phyloP scores from a whole-genome alignment of 2,329 filamentous ascomycete species.

The Penicillium polonicum region DNA sequence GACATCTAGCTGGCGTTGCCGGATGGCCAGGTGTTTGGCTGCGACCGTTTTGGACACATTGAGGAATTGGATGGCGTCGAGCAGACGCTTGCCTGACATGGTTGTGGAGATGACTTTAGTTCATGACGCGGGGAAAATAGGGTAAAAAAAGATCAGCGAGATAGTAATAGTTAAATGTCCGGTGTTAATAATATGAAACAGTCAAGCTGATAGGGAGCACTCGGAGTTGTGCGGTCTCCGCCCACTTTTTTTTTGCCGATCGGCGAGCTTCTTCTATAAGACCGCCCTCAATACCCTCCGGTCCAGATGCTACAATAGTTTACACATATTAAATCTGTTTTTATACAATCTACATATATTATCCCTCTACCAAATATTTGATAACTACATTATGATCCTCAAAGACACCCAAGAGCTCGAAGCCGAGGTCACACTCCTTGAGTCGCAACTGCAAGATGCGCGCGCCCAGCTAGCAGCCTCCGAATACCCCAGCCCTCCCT shows the following conservation, averaged over 20 bases:
- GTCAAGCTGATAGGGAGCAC: constrained; percentile 21
- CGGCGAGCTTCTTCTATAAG: constrained; percentile 8
- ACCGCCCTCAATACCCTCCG: neutral
- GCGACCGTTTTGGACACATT: constrained; percentile 69
- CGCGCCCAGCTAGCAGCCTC: constrained; percentile 41
- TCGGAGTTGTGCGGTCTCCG: constrained; percentile 19
- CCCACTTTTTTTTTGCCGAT: constrained; percentile 19
- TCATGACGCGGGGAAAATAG: constrained; percentile 24
- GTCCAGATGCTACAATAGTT: neutral
- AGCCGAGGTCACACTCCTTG: constrained; percentile 48
- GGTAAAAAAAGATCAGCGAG: constrained; percentile 1
- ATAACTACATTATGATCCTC: constrained; percentile 23
- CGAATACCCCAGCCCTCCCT: constrained; percentile 18
- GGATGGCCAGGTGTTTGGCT: constrained; percentile 59
- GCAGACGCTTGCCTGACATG: constrained; percentile 61
- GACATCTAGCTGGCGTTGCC: constrained; percentile 60
- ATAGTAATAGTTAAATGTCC: constrained; percentile 6
- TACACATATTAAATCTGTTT: neutral
- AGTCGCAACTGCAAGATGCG: constrained; percentile 48
- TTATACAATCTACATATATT: neutral
- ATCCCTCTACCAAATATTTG: neutral
- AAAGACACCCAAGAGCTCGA: constrained; percentile 27
- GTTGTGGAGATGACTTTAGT: constrained; percentile 12
- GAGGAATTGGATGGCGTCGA: constrained; percentile 70
- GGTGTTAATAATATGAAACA: constrained; percentile 1